Percentiles rank a stretch among this genome's conserved stretches.
These are phyloP conservation scores for Rhizopogon roseolus DNA, from an alignment of 768 basidiomycete genomes.

Conservation along the genomic window DNA sequence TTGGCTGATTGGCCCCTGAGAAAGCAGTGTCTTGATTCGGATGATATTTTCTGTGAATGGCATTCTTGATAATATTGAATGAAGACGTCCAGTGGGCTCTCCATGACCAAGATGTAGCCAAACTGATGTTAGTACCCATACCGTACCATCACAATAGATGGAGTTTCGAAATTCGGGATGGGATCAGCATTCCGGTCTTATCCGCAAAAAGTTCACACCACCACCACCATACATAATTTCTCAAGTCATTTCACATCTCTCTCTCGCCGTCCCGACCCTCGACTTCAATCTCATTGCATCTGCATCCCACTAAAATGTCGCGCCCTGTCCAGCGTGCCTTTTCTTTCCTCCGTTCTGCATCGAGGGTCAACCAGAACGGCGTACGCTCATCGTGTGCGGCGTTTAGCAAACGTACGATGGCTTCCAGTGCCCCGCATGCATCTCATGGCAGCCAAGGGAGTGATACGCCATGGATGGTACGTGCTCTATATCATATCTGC, in stretches of 20 bases:
- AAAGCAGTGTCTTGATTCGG: no score
- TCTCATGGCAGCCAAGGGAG: constrained; percentile 12
- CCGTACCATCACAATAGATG: no score
- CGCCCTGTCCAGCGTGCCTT: constrained; percentile 15
- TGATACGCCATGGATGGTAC: constrained; percentile 26
- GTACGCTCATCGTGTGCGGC: constrained; percentile 10
- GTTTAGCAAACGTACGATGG: constrained; percentile 20
- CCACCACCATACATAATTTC: not conserved
- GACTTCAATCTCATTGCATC: not conserved
- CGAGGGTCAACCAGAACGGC: constrained; percentile 7
- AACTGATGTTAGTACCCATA: no score
- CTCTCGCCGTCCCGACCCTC: not conserved
- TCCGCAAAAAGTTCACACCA: constrained; percentile 1
- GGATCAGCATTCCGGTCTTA: not conserved
- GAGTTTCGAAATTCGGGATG: not conserved
- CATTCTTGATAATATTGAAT: no score
- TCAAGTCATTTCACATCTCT: not conserved
- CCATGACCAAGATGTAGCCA: no score
- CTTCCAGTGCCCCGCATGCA: constrained; percentile 17
- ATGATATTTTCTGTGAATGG: no score
- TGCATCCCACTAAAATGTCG: constrained; percentile 13
- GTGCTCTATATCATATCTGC: constrained; percentile 2
- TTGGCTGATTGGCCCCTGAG: no score
- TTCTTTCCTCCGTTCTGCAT: constrained; percentile 11
- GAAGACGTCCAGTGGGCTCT: no score